These are phyloP conservation scores for Arxiozyma heterogenica DNA, from an alignment of 1,139 yeast species.

Conservation along the genomic window DNA sequence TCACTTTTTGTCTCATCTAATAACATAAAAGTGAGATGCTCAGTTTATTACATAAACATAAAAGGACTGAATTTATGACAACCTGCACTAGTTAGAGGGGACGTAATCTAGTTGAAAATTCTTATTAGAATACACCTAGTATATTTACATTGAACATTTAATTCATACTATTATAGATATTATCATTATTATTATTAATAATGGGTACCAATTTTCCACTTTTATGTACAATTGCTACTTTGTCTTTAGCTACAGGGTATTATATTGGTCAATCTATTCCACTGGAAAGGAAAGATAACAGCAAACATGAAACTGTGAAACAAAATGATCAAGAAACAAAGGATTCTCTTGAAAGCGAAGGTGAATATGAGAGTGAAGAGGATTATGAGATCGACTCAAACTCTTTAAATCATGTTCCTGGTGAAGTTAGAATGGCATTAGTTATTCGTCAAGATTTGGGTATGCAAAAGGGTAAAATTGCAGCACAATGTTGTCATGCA, in stretches of 20 bases:
- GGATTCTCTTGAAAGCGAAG: constrained; percentile 9
- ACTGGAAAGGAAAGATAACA: constrained; percentile 3
- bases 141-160: too few species aligned
- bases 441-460: constrained; percentile 80
- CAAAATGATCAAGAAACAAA: constrained; percentile 11
- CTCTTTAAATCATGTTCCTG: constrained; percentile 52
- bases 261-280: constrained; percentile 21
- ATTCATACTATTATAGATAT: too few species aligned
- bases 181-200: too few species aligned
- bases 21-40: not conserved
- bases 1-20: not conserved
- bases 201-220: constrained; percentile 6
- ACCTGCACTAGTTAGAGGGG: too few species aligned
- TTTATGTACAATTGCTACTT: constrained; percentile 18
- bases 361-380: constrained; percentile 28
- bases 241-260: constrained; percentile 25
- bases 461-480: constrained; percentile 93
- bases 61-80: too few species aligned
- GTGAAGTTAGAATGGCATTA: constrained; percentile 81
- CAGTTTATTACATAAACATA: not conserved
- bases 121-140: too few species aligned
- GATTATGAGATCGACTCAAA: constrained; percentile 45
- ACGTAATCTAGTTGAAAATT: too few species aligned
- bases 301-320: not conserved
- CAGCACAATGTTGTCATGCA: constrained; percentile 98